These are phyloP conservation scores for Sordariomycetes sp. DNA, from an alignment of 2,329 filamentous ascomycete species.

Conservation along the genomic window DNA sequence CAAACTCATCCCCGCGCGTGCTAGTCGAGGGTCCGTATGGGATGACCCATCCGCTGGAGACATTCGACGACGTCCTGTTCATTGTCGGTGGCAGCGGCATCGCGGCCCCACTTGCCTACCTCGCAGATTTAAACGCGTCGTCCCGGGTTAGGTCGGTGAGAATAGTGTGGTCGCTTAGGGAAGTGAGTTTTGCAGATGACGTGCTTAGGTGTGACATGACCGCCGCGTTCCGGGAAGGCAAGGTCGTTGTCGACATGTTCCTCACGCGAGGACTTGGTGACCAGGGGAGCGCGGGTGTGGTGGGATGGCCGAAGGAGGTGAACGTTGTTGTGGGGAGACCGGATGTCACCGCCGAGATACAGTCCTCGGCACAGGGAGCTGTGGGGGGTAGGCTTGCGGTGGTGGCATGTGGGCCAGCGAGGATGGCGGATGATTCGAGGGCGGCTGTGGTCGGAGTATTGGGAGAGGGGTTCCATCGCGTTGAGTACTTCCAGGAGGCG, in stretches of 20 bases:
- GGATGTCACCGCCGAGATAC: conserved; percentile 18
- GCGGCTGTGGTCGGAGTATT: conserved; percentile 19
- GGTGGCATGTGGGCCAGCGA: conserved; percentile 28
- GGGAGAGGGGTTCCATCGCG: conserved; percentile 9
- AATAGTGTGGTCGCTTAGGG: conserved; percentile 29
- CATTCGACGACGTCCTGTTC: conserved; percentile 25
- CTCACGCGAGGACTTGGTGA: conserved; percentile 12
- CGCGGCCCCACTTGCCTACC: conserved; percentile 25
- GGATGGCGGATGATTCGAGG: conserved; percentile 29
- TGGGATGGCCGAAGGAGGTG: conserved; percentile 8
- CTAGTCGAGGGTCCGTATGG: conserved; percentile 32
- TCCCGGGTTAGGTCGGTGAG: conserved; percentile 13
- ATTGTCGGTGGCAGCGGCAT: conserved; percentile 31
- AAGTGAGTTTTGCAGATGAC: conserved; percentile 20
- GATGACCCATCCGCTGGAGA: conserved; percentile 20
- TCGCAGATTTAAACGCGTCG: conserved; percentile 12
- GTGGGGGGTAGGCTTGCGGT: conserved; percentile 19
- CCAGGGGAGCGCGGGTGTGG: neutral
- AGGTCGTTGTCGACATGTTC: conserved; percentile 21
- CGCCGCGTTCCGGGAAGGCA: conserved; percentile 13
- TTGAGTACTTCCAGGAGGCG: conserved; percentile 29
- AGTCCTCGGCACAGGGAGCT: conserved; percentile 10
- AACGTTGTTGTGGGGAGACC: conserved; percentile 16
- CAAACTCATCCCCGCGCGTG: conserved; percentile 16
- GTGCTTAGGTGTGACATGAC: conserved; percentile 19